These are phyloP conservation scores for Pseudopithomyces chartarum DNA, from an alignment of 2,329 filamentous ascomycete species.

Conservation along the genomic window DNA sequence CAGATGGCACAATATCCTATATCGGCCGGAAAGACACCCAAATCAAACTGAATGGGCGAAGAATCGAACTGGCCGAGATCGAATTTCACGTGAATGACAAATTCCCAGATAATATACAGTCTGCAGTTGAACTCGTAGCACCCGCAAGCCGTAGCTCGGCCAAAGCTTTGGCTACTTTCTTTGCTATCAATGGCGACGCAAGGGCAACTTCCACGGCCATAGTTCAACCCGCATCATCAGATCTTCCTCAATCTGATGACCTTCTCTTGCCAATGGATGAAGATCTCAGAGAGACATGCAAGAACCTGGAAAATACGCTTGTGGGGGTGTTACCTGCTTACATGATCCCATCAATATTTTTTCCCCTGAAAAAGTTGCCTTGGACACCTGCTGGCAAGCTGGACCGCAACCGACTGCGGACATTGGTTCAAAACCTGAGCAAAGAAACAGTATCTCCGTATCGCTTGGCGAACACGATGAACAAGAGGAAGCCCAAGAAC, in stretches of 20 bases:
- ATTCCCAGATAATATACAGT: conserved; percentile 36
- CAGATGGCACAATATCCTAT: conserved; percentile 27
- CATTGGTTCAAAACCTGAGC: conserved; percentile 30
- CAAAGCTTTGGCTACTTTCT: conserved; percentile 41
- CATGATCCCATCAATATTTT: conserved; percentile 42
- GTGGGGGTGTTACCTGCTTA: conserved; percentile 36
- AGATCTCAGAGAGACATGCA: conserved; percentile 31
- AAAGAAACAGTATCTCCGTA: conserved; percentile 38
- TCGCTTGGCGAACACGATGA: conserved; percentile 29
- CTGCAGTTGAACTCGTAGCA: conserved; percentile 40
- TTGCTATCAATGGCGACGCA: conserved; percentile 24
- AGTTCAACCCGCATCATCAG: conserved; percentile 22
- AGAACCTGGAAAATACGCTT: conserved; percentile 36
- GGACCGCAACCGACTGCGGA: conserved; percentile 37
- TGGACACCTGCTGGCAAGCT: conserved; percentile 40
- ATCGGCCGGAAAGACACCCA: conserved; percentile 36
- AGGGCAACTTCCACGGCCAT: conserved; percentile 4
- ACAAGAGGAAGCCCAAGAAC: conserved; percentile 35
- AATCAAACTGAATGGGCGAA: conserved; percentile 32
- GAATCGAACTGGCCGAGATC: conserved; percentile 30
- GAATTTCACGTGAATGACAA: conserved; percentile 41
- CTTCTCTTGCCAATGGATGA: conserved; percentile 36
- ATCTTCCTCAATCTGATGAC: conserved; percentile 30
- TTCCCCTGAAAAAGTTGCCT: conserved; percentile 39
- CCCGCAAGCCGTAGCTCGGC: conserved; percentile 32